Percentiles rank a stretch among this genome's conserved stretches.
These are phyloP conservation scores for Warburgia ugandensis DNA, from an alignment of 164 flowering plant species.

Conservation along the genomic window DNA sequence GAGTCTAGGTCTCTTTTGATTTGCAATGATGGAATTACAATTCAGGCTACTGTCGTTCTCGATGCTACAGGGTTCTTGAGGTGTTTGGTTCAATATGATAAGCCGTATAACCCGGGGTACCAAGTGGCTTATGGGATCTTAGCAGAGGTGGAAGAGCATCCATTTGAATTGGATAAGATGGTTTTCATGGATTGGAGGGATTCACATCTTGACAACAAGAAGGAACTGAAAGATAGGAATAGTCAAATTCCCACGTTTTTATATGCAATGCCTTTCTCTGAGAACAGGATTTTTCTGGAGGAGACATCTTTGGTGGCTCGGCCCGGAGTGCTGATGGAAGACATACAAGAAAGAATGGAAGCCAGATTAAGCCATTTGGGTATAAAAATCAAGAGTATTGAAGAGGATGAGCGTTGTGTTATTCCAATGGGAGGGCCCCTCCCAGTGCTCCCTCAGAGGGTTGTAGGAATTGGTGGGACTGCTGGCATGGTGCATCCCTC, in stretches of 20 bases:
- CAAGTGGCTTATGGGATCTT: constrained; percentile 97
- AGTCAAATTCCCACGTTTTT: constrained; percentile 70
- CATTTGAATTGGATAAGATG: constrained; percentile 87
- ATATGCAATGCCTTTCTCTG: constrained; percentile 91
- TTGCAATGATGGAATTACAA: constrained; percentile 70
- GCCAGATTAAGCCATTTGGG: too few species aligned
- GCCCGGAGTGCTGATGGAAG: constrained; percentile 54
- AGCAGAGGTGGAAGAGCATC: constrained; percentile 76
- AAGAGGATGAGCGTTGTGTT: constrained; percentile 82
- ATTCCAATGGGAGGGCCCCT: constrained; percentile 97
- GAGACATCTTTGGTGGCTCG: constrained; percentile 88
- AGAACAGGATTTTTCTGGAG: constrained; percentile 68
- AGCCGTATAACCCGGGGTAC: constrained; percentile 87
- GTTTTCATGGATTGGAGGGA: constrained; percentile 96
- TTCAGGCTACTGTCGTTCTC: constrained; percentile 72
- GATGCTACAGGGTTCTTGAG: too few species aligned
- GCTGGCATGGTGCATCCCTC: too few species aligned
- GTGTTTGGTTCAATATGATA: constrained; percentile 76
- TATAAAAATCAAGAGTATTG: constrained; percentile 71
- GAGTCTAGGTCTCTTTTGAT: constrained; percentile 61
- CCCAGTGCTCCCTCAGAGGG: constrained; percentile 82
- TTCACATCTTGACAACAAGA: constrained; percentile 44
- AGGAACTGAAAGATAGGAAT: constrained; percentile 50
- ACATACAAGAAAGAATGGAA: too few species aligned
- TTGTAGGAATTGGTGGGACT: too few species aligned